Base-by-base conservation (phyloP, 2,329 filamentous ascomycete species). In the Claviceps humidiphila region DNA sequence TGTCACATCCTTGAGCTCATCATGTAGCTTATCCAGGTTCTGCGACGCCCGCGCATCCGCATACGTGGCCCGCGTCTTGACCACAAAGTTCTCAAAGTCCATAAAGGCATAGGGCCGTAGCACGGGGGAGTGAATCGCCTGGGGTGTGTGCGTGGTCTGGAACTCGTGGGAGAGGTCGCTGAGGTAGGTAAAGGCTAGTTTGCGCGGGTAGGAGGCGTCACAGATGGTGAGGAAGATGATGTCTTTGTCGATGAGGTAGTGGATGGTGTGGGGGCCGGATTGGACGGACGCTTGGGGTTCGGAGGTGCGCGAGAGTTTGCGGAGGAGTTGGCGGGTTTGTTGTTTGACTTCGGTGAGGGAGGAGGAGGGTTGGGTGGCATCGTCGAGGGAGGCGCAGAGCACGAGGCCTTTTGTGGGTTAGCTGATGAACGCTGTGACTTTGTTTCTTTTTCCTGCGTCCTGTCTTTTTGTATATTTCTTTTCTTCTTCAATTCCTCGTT, bases 181-280 rank as follows among this genome's bases (percentile, higher is more conserved):
- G 55, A 98, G 89, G 78, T 97, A 98, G 56, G 91, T 96, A 71
- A 98, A 95, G 64, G 94, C 91, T 48, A 98, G 86, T 72, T 98
- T 97, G 70, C 93, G 91, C 54, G 93, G 91, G 75, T 97, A 98
- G 53, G 88, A 88, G 53, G 82, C 79, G 69, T 96, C 90, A 75
- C 87, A 90, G 70, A 98, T 91, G 75, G 87, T 89, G 61, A 97
- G 77, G 75, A 95, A 97, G 72, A 89, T 84, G 60, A 98, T 78
- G 61, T 87, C 84, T 63, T 82, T 77, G 62, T 85, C 76, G 71
- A 98, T 87, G 57, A 91, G 74, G 75, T 95, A 95, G 78, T 98
- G 90, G 66, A 97, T 76, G 56, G 82, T 89, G 74, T 88, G 90
- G 73, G 67, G 63, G 58, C 85, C 83, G 59, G 84, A 86, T 71